Evolutionary conservation across 805 yeast species (phyloP), one percentile per base, ranked within the genome.

Genomic region (Lipomyces kockii): DNA sequence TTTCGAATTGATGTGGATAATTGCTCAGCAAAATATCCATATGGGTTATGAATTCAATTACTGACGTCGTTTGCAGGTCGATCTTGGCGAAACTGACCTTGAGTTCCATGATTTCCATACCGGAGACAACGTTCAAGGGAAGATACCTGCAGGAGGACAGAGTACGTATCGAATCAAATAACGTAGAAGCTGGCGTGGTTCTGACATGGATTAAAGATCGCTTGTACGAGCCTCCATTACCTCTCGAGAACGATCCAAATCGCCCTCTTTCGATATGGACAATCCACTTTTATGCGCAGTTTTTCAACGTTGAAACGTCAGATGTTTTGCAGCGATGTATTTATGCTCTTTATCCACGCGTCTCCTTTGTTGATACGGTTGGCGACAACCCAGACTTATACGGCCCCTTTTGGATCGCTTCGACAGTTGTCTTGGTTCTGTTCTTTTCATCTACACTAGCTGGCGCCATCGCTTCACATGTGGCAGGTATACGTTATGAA

Each of bases 351-450:
- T 88, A 89, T 72, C 90, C 93, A 74, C 78, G 71, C 69, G 75
- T 77, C 17, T 73, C 74, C 34, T 72, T 74, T 20, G 75, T 73
- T 7, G 81, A 77, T 43, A 82, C 78, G 69, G 71, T 81, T 72
- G 81, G 81, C 58, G 82, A 82, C 52, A 81, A 82, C 17, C 86
- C 89, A 2, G 98, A 93, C 74, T 79, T 93, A 62, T 94, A 92
- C 77, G 97, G 97, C 0, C 89, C 96, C 7, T 81, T 92, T 22
- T 93, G 98, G 98, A 87, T 93, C 56, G 90, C 94, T 12, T 92
- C 92, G 0, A 89, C 97, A 0, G 85, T 91, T 60, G 86, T 91
- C 0, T 86, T 90, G 71, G 80, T 88, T 39, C 82, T 91, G 76
- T 92, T 92, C 78, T 87, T 92, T 66, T 84, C 92, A 57, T 85